Evolutionary conservation across 1,284 basidiomycete genomes (phyloP).

Genomic region (Pseudozyma sp.): DNA sequence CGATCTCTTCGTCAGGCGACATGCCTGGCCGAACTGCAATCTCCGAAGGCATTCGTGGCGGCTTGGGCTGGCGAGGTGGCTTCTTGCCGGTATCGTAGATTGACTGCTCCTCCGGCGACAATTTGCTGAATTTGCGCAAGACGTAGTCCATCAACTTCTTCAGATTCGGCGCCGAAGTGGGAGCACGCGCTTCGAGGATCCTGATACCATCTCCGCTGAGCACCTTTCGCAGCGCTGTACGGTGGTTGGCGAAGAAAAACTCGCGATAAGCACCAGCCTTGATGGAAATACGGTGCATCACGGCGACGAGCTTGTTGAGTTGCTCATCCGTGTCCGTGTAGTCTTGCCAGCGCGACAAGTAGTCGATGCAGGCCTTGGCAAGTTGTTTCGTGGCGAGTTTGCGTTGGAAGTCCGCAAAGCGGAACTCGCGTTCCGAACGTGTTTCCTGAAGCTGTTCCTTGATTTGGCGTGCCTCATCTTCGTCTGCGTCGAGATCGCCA

Average conservation of each 20-base stretch:
- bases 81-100: slow-evolving; percentile 55
- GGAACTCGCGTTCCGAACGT: slow-evolving; percentile 61
- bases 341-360: slow-evolving; percentile 61
- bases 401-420: slow-evolving; percentile 63
- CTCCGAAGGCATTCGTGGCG: slow-evolving; percentile 53
- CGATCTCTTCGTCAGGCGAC: slow-evolving; percentile 55
- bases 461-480: slow-evolving; percentile 45
- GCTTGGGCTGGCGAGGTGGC: slow-evolving; percentile 49
- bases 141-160: slow-evolving; percentile 60
- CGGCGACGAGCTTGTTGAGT: slow-evolving; percentile 56
- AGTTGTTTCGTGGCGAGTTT: slow-evolving; percentile 59
- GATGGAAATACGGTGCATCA: slow-evolving; percentile 65
- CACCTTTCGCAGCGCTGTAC: slow-evolving; percentile 42
- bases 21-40: slow-evolving; percentile 57
- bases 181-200: slow-evolving; percentile 41
- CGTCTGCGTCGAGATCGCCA: slow-evolving; percentile 45
- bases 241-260: slow-evolving; percentile 55
- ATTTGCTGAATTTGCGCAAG: slow-evolving; percentile 59
- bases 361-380: slow-evolving; percentile 60
- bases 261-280: slow-evolving; percentile 54
- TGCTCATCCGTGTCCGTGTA: slow-evolving; percentile 51
- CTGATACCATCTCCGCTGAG: slow-evolving; percentile 41
- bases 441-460: slow-evolving; percentile 46
- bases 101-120: slow-evolving; percentile 56
- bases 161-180: slow-evolving; percentile 43